Percentiles rank a stretch among this genome's conserved stretches.
Conservation (phyloP, 2,329 filamentous ascomycete species). For the Fusarium denticulatum region DNA sequence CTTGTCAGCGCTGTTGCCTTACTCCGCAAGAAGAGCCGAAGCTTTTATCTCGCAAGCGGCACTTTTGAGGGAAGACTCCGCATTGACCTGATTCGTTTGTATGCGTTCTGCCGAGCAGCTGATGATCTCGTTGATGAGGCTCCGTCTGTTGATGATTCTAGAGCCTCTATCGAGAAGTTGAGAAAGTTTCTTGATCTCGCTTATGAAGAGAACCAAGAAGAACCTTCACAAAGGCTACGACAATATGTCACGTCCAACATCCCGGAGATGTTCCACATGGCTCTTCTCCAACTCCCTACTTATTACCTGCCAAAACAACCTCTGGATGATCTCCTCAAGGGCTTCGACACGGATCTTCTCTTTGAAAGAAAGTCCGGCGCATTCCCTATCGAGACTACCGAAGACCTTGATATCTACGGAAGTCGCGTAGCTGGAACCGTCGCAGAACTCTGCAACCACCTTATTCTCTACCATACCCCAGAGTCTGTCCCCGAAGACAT, state of each 20-base stretch:
- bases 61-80: constrained; percentile 74
- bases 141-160: constrained; percentile 59
- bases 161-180: constrained; percentile 67
- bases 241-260: constrained; percentile 60
- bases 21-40: constrained; percentile 73
- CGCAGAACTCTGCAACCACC: constrained; percentile 72
- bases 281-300: constrained; percentile 68
- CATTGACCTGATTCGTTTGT: constrained; percentile 74
- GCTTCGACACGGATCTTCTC: constrained; percentile 73
- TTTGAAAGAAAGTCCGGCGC: constrained; percentile 53
- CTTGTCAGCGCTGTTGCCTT: constrained; percentile 67
- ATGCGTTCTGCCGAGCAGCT: constrained; percentile 78
- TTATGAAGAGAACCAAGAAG: constrained; percentile 12
- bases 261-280: constrained; percentile 60
- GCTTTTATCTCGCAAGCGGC: constrained; percentile 77
- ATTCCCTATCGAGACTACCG: constrained; percentile 68
- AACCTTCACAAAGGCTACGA: neutral
- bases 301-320: constrained; percentile 66
- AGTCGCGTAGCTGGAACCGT: constrained; percentile 78
- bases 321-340: constrained; percentile 71
- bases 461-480: constrained; percentile 69
- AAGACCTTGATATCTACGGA: constrained; percentile 70
- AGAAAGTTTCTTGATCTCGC: constrained; percentile 64
- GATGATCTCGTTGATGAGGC: constrained; percentile 79
- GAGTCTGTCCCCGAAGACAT: neutral